Evolutionary conservation across 2,329 filamentous ascomycete species (phyloP).

Genomic region (Aureobasidium subglaciale): DNA sequence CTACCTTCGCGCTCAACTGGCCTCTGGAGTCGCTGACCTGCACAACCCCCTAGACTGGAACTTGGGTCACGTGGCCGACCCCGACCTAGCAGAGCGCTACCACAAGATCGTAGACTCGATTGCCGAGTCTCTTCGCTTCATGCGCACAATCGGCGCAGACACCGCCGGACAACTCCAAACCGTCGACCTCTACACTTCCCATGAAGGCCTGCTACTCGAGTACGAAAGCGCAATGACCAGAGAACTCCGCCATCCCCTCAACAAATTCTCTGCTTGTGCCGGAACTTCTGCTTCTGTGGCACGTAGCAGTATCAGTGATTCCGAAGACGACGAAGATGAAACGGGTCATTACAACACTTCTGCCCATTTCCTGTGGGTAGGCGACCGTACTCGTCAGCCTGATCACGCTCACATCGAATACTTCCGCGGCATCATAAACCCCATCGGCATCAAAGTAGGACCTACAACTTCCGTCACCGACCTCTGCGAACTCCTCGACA

Average conservation of each 20-base stretch:
- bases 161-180: conserved; percentile 78
- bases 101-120: conserved; percentile 76
- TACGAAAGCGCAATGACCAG: conserved; percentile 88
- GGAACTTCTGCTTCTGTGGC: neutral
- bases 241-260: conserved; percentile 57
- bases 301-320: conserved; percentile 18
- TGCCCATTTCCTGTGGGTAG: conserved; percentile 97
- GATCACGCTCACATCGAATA: conserved; percentile 94
- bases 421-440: conserved; percentile 92
- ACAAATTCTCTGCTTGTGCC: conserved; percentile 27
- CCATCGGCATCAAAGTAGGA: conserved; percentile 92
- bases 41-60: conserved; percentile 93
- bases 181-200: conserved; percentile 90
- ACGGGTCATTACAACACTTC: conserved; percentile 87
- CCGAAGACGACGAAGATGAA: conserved; percentile 22
- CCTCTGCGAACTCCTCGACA: conserved; percentile 70
- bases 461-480: conserved; percentile 73
- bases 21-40: conserved; percentile 85
- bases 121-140: conserved; percentile 86
- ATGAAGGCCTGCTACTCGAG: conserved; percentile 88
- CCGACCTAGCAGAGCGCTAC: conserved; percentile 78
- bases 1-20: conserved; percentile 76
- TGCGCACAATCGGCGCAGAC: conserved; percentile 86
- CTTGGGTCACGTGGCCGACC: conserved; percentile 82
- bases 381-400: conserved; percentile 88